phyloP scores from a whole-genome alignment of 371 early-diverging fungal genomes.

The Vittaforma corneae region DNA sequence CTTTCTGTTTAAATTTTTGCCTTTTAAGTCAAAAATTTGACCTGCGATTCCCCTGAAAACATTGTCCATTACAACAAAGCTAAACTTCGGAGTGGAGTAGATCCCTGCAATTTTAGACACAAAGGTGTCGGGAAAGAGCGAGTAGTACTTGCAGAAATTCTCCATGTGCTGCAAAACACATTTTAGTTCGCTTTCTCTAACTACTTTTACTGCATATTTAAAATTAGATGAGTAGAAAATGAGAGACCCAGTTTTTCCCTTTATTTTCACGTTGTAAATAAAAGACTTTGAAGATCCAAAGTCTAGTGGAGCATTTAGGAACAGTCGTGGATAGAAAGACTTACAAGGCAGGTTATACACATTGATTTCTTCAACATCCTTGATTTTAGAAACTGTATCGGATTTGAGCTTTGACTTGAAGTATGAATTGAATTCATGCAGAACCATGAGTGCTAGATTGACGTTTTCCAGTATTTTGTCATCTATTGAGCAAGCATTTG shows the following conservation, averaged over 20 bases:
- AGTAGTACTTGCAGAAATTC: slow-evolving; percentile 18
- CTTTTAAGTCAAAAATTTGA: slow-evolving; percentile 49
- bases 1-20: slow-evolving; percentile 32
- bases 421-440: too few relatives aligned
- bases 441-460: too few relatives aligned
- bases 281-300: too few relatives aligned
- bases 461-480: too few relatives aligned
- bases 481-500: too few relatives aligned
- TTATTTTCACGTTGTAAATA: slow-evolving; percentile 14
- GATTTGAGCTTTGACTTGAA: too few relatives aligned
- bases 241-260: slow-evolving; percentile 30
- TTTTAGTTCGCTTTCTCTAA: slow-evolving; percentile 31
- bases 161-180: slow-evolving; percentile 16
- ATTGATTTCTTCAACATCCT: too few relatives aligned
- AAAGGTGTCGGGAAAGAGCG: slow-evolving; percentile 14
- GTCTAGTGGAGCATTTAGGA: too few relatives aligned
- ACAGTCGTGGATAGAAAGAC: too few relatives aligned
- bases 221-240: slow-evolving; percentile 43
- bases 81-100: slow-evolving; percentile 2
- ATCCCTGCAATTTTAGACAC: not conserved
- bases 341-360: too few relatives aligned
- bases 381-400: too few relatives aligned
- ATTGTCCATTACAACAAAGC: slow-evolving; percentile 53
- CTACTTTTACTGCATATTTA: slow-evolving; percentile 36
- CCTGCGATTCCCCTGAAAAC: slow-evolving; percentile 7